Evolutionary conservation across 805 yeast genomes (phyloP).

Genomic region (Saccharomyces mikatae): DNA sequence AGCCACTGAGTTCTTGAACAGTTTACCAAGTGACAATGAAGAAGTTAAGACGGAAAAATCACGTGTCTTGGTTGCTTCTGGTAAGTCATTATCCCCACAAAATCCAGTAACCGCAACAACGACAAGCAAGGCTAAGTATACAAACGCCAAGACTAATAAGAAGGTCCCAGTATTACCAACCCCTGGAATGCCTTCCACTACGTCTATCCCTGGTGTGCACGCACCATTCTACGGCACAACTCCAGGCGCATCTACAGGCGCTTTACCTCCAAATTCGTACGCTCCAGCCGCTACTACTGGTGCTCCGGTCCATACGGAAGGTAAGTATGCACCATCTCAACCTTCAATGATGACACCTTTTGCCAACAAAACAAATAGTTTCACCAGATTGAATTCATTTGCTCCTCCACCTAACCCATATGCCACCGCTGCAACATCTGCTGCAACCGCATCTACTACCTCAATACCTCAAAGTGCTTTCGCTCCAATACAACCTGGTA

Average conservation of each 20-base stretch:
- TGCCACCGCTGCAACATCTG: constrained; percentile 19
- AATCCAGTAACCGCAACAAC: constrained; percentile 4
- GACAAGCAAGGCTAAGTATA: constrained; percentile 1
- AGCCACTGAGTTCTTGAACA: constrained; percentile 60
- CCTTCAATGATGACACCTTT: constrained; percentile 2
- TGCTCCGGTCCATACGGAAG: constrained; percentile 16
- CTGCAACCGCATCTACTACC: constrained; percentile 13
- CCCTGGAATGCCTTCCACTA: constrained; percentile 5
- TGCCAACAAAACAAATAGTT: constrained; percentile 3
- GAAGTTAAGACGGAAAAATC: constrained; percentile 69
- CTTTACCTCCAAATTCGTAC: constrained; percentile 11
- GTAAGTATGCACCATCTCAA: constrained; percentile 15
- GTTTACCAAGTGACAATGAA: constrained; percentile 67
- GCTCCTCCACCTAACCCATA: constrained; percentile 25
- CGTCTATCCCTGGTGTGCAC: constrained; percentile 1
- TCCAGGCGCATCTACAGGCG: not conserved
- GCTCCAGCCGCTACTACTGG: constrained; percentile 13
- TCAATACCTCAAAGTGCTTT: constrained; percentile 15
- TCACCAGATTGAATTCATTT: constrained; percentile 16
- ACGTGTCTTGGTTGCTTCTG: constrained; percentile 64
- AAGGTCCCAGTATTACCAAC: constrained; percentile 2
- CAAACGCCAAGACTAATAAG: constrained; percentile 1
- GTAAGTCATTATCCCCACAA: constrained; percentile 18
- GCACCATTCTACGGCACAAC: not conserved
- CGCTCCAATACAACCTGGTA: constrained; percentile 10